Conservation (phyloP, 176 grass and related monocot genomes). For the Oryza coarctata region DNA sequence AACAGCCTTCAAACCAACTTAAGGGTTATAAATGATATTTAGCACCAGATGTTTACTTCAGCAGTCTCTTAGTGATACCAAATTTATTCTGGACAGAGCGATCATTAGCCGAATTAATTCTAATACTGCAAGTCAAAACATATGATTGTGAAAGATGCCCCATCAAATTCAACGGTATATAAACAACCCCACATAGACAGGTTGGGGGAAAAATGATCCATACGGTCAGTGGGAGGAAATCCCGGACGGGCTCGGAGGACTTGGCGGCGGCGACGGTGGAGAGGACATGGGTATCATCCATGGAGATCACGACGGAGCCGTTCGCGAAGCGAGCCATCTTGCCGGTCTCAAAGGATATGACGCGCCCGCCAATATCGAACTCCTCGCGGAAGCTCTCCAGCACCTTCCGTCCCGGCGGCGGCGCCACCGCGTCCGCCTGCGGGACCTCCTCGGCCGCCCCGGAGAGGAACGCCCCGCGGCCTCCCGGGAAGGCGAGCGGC, state of each 20-base stretch:
- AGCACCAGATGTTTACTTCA: not conserved
- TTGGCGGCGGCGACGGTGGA: conserved; percentile 67
- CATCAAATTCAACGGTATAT: not conserved
- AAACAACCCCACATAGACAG: not conserved
- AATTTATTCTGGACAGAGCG: not conserved
- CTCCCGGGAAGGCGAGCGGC: not conserved
- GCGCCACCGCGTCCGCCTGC: conserved; percentile 12
- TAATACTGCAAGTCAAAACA: not conserved
- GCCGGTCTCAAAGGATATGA: conserved; percentile 77
- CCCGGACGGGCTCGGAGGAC: conserved; percentile 60
- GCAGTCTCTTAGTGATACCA: not conserved
- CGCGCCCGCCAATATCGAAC: conserved; percentile 76
- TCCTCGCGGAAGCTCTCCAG: conserved; percentile 77
- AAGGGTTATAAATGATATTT: not conserved
- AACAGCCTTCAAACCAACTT: not conserved
- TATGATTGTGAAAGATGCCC: not conserved
- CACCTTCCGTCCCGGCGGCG: conserved; percentile 51
- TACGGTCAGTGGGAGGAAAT: conserved; percentile 95
- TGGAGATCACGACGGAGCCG: conserved; percentile 80
- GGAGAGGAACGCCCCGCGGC: conserved; percentile 43
- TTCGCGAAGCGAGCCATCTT: conserved; percentile 95
- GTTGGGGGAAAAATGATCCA: not conserved
- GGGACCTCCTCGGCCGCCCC: conserved; percentile 25
- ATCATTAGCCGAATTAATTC: not conserved
- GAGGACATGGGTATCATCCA: conserved; percentile 89